Conservation (phyloP, 805 yeast species). For the Candida caryicola region DNA sequence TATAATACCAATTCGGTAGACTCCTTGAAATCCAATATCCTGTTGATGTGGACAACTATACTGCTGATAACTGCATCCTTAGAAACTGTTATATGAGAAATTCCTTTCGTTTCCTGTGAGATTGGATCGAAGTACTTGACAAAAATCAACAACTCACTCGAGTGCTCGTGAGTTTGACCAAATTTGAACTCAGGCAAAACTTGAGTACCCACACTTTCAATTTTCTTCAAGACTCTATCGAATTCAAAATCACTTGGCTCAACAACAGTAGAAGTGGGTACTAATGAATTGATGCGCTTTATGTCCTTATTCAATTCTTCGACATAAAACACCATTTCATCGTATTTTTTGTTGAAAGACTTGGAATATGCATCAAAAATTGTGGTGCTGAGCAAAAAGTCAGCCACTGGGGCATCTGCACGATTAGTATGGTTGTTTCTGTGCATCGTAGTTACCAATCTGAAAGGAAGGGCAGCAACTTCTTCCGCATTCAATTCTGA, state of each 20-base stretch:
- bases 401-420: slow-evolving; percentile 43
- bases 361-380: slow-evolving; percentile 52
- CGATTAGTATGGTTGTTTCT: slow-evolving; percentile 73
- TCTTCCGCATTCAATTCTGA: slow-evolving; percentile 3
- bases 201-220: slow-evolving; percentile 13
- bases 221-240: slow-evolving; percentile 16
- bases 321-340: slow-evolving; percentile 57
- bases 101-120: slow-evolving; percentile 56
- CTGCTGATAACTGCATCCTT: slow-evolving; percentile 44
- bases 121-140: slow-evolving; percentile 66
- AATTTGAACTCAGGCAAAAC: slow-evolving; percentile 9
- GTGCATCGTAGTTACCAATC: slow-evolving; percentile 63
- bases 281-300: slow-evolving; percentile 23
- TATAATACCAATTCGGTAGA: slow-evolving; percentile 36
- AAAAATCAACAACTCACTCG: slow-evolving; percentile 34
- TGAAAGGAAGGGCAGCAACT: slow-evolving; percentile 29
- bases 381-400: slow-evolving; percentile 31
- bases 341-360: slow-evolving; percentile 44
- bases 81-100: slow-evolving; percentile 55
- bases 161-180: slow-evolving; percentile 16
- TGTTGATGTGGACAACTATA: slow-evolving; percentile 40
- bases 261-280: slow-evolving; percentile 5
- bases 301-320: slow-evolving; percentile 55
- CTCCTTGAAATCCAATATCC: slow-evolving; percentile 38
- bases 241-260: slow-evolving; percentile 26